Conservation (phyloP, 768 basidiomycete species). For the Lanmaoa rubissima region DNA sequence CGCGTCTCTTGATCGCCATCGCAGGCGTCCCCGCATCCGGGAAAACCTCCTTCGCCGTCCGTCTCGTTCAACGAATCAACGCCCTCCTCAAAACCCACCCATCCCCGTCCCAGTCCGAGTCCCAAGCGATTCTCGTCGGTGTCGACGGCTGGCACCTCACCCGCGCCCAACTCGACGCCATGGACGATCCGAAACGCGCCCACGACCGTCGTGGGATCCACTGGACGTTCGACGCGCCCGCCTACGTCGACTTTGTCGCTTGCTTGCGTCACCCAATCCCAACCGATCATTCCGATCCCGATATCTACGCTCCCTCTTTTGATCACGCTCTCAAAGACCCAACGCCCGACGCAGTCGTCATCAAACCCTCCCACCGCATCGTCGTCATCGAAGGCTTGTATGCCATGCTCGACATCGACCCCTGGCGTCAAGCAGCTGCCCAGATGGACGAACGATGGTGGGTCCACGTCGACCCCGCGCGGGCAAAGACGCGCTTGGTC, state of each 20-base stretch:
- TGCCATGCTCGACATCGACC: constrained; percentile 65
- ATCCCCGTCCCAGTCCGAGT: not conserved
- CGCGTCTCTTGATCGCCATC: constrained; percentile 68
- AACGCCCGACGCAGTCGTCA: constrained; percentile 50
- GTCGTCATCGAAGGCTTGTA: constrained; percentile 92
- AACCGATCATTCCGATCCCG: not conserved
- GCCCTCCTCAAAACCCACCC: constrained; percentile 28
- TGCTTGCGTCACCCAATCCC: constrained; percentile 42
- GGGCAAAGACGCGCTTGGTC: constrained; percentile 60
- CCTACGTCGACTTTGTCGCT: constrained; percentile 67
- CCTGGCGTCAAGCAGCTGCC: constrained; percentile 66
- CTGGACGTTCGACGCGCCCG: constrained; percentile 85
- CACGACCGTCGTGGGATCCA: constrained; percentile 80
- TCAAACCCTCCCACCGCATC: constrained; percentile 67
- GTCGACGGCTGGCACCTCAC: constrained; percentile 94
- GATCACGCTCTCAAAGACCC: constrained; percentile 90
- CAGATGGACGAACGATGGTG: constrained; percentile 80
- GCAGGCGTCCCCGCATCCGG: constrained; percentile 84
- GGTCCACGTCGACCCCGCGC: constrained; percentile 54
- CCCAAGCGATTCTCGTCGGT: constrained; percentile 62
- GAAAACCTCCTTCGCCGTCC: constrained; percentile 73
- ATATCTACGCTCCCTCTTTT: constrained; percentile 76
- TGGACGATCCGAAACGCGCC: constrained; percentile 75
- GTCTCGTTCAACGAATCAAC: constrained; percentile 56
- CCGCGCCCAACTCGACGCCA: constrained; percentile 69